phyloP scores from a whole-genome alignment of 345 rosid species.

The Dimocarpus longan region DNA sequence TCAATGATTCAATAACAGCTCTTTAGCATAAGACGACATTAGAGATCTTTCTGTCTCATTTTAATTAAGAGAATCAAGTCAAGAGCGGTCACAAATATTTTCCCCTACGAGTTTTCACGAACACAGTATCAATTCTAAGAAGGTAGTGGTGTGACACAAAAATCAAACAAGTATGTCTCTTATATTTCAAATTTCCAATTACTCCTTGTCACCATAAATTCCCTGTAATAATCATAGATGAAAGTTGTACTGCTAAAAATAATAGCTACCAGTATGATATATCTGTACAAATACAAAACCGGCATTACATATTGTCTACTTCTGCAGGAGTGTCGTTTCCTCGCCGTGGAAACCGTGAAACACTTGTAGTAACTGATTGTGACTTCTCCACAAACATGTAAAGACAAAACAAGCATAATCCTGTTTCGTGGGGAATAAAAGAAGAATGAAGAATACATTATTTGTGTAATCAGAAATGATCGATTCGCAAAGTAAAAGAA shows the following conservation, averaged over 20 bases:
- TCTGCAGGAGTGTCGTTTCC: conserved; percentile 39
- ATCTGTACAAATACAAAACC: neutral
- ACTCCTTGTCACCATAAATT: neutral
- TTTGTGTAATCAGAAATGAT: neutral
- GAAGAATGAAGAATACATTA: too few relatives aligned
- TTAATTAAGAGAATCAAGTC: too few relatives aligned
- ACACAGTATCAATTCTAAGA: too few relatives aligned
- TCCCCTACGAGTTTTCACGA: too few relatives aligned
- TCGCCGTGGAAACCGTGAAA: conserved; percentile 44
- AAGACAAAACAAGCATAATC: conserved; percentile 79
- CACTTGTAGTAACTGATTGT: conserved; percentile 39
- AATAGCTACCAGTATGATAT: conserved; percentile 2
- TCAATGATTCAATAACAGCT: too few relatives aligned
- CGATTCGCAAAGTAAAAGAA: neutral
- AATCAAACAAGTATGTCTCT: too few relatives aligned
- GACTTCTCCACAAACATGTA: conserved; percentile 66
- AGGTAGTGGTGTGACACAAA: too few relatives aligned
- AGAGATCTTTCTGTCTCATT: too few relatives aligned
- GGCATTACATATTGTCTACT: conserved; percentile 29
- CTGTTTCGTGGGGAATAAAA: too few relatives aligned
- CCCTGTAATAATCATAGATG: neutral
- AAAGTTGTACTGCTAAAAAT: neutral
- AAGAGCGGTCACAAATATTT: too few relatives aligned
- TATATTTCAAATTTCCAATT: neutral
- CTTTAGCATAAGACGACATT: too few relatives aligned